phyloP scores from a whole-genome alignment of 495 filamentous ascomycete species.

The Lentithecium fluviatile region DNA sequence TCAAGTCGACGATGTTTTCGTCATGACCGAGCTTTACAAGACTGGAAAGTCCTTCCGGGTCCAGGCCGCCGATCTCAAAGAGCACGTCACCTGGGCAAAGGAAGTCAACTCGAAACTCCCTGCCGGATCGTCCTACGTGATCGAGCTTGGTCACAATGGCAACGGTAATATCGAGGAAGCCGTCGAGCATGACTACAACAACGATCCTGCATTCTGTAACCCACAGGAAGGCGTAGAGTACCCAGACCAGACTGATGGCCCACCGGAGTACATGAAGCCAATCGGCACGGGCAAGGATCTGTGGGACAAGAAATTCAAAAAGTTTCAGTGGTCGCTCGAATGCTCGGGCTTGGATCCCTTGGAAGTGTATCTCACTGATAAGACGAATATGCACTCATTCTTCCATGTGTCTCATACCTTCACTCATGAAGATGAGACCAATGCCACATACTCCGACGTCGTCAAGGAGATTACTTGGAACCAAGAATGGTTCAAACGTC shows the following conservation, averaged over 20 bases:
- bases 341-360: conserved; percentile 54
- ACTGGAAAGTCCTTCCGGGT: conserved; percentile 51
- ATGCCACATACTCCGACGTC: conserved; percentile 60
- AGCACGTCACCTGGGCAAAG: conserved; percentile 51
- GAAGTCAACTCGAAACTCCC: conserved; percentile 55
- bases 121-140: conserved; percentile 53
- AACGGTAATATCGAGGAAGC: conserved; percentile 56
- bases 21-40: conserved; percentile 57
- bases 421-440: conserved; percentile 59
- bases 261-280: conserved; percentile 57
- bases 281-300: conserved; percentile 56
- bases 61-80: conserved; percentile 50
- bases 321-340: conserved; percentile 49
- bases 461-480: conserved; percentile 60
- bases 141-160: conserved; percentile 61
- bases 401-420: conserved; percentile 49
- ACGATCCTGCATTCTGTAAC: conserved; percentile 20
- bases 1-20: conserved; percentile 64
- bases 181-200: conserved; percentile 18
- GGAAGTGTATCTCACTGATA: conserved; percentile 49
- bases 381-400: conserved; percentile 53
- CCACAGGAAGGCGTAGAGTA: conserved; percentile 45
- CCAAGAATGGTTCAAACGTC: conserved; percentile 55
- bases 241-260: conserved; percentile 49
- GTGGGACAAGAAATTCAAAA: conserved; percentile 51